Evolutionary conservation across 257 asterid species (phyloP).

Genomic region (Haberlea rhodopensis): DNA sequence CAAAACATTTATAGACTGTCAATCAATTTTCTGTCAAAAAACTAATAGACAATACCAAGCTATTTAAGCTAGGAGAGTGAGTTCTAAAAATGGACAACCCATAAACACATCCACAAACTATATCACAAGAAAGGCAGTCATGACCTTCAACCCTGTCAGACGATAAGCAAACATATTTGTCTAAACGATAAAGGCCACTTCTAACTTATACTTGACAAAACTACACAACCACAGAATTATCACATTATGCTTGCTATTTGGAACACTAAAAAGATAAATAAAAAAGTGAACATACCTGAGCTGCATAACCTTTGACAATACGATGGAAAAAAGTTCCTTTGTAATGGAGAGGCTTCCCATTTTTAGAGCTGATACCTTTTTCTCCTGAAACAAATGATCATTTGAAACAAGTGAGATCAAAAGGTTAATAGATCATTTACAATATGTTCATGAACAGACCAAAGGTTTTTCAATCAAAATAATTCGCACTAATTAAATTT

Average conservation of each 20-base stretch:
- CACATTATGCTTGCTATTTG: conserved; percentile 23
- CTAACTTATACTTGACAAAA: conserved; percentile 35
- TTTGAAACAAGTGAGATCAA: conserved; percentile 8
- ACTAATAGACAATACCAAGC: conserved; percentile 16
- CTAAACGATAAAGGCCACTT: conserved; percentile 54
- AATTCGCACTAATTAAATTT: neutral
- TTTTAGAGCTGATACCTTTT: conserved; percentile 71
- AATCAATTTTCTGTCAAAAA: conserved; percentile 21
- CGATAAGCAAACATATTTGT: conserved; percentile 75
- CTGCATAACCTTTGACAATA: conserved; percentile 71
- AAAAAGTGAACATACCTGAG: conserved; percentile 59
- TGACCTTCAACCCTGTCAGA: conserved; percentile 92
- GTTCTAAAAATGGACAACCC: conserved; percentile 43
- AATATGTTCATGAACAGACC: neutral
- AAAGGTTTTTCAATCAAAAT: conserved; percentile 13
- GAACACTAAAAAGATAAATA: conserved; percentile 11
- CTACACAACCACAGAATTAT: conserved; percentile 26
- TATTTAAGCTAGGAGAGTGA: conserved; percentile 29
- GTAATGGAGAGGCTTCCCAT: conserved; percentile 83
- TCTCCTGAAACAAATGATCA: conserved; percentile 58
- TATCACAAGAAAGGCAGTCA: conserved; percentile 83
- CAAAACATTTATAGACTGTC: conserved; percentile 33
- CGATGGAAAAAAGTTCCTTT: conserved; percentile 95
- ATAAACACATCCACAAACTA: conserved; percentile 78
- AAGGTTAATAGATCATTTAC: neutral